phyloP scores from a whole-genome alignment of 306 rosid species.

The Inga oerstediana region DNA sequence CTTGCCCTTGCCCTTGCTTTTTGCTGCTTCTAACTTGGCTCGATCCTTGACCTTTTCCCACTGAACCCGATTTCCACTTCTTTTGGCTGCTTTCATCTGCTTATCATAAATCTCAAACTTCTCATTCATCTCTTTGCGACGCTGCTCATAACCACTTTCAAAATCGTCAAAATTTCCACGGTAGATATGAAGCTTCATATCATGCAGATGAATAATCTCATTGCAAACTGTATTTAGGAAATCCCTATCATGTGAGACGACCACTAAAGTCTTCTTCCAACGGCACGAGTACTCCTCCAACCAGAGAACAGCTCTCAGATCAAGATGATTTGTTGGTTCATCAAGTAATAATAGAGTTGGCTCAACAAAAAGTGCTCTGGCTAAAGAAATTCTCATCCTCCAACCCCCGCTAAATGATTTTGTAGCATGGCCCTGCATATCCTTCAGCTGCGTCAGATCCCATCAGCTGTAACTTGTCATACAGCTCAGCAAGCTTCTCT shows the following conservation, averaged over 20 bases:
- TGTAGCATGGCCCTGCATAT: constrained; percentile 60
- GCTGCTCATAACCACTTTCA: constrained; percentile 68
- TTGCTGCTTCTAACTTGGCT: constrained; percentile 47
- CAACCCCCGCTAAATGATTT: constrained; percentile 65
- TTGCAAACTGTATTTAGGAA: constrained; percentile 59
- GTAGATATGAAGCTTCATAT: constrained; percentile 55
- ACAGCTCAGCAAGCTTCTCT: constrained; percentile 59
- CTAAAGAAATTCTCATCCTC: constrained; percentile 62
- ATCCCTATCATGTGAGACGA: constrained; percentile 62
- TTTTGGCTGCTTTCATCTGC: constrained; percentile 59
- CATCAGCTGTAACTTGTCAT: constrained; percentile 47
- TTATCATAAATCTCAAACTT: constrained; percentile 57
- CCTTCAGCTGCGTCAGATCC: constrained; percentile 63
- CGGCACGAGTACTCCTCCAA: constrained; percentile 62
- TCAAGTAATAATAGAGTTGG: constrained; percentile 61
- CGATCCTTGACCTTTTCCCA: constrained; percentile 63
- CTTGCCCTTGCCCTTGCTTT: constrained; percentile 31
- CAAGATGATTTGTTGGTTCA: constrained; percentile 60
- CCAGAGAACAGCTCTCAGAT: constrained; percentile 66
- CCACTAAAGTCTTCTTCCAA: constrained; percentile 63
- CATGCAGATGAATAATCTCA: constrained; percentile 67
- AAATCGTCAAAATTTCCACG: constrained; percentile 66
- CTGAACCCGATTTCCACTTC: constrained; percentile 54
- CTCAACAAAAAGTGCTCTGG: constrained; percentile 62
- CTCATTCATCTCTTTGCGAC: constrained; percentile 49